Evolutionary conservation across 371 early-diverging fungal genomes (phyloP), one percentile per base, ranked within the genome.

Genomic region (Saksenaea vasiformis): DNA sequence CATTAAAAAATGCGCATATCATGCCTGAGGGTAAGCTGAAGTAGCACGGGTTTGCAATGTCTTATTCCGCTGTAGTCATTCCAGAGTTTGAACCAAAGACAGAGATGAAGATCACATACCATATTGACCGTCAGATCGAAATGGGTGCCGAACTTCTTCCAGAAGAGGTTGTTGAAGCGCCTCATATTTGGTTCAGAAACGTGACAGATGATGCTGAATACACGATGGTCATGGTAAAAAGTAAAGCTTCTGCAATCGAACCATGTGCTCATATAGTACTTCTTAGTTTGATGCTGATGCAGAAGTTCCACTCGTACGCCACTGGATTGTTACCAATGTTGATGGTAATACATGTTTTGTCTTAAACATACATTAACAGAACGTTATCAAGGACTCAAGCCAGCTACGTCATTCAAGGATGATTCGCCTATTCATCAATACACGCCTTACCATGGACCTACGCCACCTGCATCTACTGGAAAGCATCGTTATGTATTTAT

Each of bases 281-380:
- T 37, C 1, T 24, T 51, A 79, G 82, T 60, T 71, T 28, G 83
- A 85, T 58, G 80, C 85, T 3, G 85, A 85, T 59, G 78, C 79
- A 26, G 70, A 47, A 24, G 58, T 60, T 15, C 66, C 76, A 11
- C 76, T 81, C 26, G 74, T 62, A 60, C 77, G 82, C 10, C 85
- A 85, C 44, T 85, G 85, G 85, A 57, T 82, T 19, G 73, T 80
- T 56, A 69, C 72, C 56, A 83, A 85, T 66, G 74, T 85, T 36
- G 67, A 80, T 41, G 72, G 71, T 47, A 47, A 19, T 10, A 47
- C 10, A 17, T 3, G 22, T 5, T 19, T 10, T 10, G n/a, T 0
- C 1, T 10, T 19, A 3, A 47, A 22, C 7, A 5, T 26, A 2
- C 3, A 39, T 11, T 39, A 39, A 39, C 39, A 11, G n/a, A 2